Conservation (phyloP, 2,329 filamentous ascomycete genomes). For the Fonsecaea nubica region DNA sequence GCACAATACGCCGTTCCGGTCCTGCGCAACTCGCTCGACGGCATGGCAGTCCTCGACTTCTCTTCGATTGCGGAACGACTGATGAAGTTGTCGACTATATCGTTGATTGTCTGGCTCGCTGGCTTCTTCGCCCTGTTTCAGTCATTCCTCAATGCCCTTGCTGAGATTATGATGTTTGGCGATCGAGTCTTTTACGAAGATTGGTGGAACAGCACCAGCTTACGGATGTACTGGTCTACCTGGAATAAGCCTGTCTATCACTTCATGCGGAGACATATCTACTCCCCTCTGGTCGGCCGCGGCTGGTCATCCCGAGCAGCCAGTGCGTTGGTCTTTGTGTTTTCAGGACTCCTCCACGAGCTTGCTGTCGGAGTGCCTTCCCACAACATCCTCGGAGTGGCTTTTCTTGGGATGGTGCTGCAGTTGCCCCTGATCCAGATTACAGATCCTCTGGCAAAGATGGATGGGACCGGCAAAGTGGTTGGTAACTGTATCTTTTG, state of each 20-base stretch:
- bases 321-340: constrained; percentile 81
- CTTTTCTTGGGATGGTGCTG: constrained; percentile 91
- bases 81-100: constrained; percentile 95
- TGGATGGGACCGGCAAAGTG: constrained; percentile 73
- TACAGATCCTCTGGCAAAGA: constrained; percentile 80
- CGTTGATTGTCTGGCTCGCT: constrained; percentile 93
- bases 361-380: constrained; percentile 92
- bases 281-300: constrained; percentile 82
- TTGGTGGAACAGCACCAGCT: constrained; percentile 93
- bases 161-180: constrained; percentile 86
- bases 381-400: constrained; percentile 82
- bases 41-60: constrained; percentile 80
- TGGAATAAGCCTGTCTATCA: constrained; percentile 99
- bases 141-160: constrained; percentile 85
- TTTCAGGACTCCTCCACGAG: constrained; percentile 90
- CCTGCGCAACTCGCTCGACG: constrained; percentile 85
- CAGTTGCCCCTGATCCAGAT: constrained; percentile 87
- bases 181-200: constrained; percentile 95
- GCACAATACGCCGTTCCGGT: constrained; percentile 94
- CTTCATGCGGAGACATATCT: constrained; percentile 95
- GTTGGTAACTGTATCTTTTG: constrained; percentile 95
- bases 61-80: constrained; percentile 84
- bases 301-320: constrained; percentile 76
- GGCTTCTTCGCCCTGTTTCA: constrained; percentile 98
- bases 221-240: constrained; percentile 89